Percentiles rank a stretch among this genome's conserved stretches.
Evolutionary conservation across 345 rosid genomes (phyloP).

Genomic region (Kernera saxatilis): DNA sequence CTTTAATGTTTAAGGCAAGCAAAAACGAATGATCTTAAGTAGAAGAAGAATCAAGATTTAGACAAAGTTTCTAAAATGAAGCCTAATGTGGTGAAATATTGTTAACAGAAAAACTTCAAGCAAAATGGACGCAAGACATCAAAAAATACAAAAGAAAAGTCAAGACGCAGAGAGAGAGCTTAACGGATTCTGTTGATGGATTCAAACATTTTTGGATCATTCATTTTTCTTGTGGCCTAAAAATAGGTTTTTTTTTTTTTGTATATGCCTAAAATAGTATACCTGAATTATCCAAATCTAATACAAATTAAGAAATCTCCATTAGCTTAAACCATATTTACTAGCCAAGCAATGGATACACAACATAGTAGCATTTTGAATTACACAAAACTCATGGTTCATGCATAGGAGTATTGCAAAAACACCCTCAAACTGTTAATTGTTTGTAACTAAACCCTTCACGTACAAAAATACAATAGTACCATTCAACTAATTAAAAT

Average conservation of each 20-base stretch:
- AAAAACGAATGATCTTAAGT: not conserved
- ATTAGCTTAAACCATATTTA: slow-evolving; percentile 1
- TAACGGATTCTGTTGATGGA: slow-evolving; percentile 5
- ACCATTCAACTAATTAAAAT: too few species aligned
- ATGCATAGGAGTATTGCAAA: too few species aligned
- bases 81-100: not conserved
- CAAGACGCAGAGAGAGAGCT: not conserved
- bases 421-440: too few species aligned
- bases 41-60: not conserved
- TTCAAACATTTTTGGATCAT: slow-evolving; percentile 14
- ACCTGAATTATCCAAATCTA: not conserved
- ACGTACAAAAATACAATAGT: too few species aligned
- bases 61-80: not conserved
- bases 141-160: not conserved
- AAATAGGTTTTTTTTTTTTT: slow-evolving; percentile 6
- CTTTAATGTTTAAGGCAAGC: not conserved
- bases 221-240: slow-evolving; percentile 14
- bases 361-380: not conserved
- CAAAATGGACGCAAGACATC: not conserved
- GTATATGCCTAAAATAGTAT: not conserved
- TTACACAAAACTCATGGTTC: not conserved
- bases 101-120: not conserved
- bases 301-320: not conserved
- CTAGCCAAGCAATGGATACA: not conserved
- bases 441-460: too few species aligned